A percentile compares a stretch with the other conserved stretches of the same genome.
These are phyloP conservation scores for Grosmannia huntii DNA, from an alignment of 2,329 filamentous ascomycete genomes.

Conservation along the genomic window DNA sequence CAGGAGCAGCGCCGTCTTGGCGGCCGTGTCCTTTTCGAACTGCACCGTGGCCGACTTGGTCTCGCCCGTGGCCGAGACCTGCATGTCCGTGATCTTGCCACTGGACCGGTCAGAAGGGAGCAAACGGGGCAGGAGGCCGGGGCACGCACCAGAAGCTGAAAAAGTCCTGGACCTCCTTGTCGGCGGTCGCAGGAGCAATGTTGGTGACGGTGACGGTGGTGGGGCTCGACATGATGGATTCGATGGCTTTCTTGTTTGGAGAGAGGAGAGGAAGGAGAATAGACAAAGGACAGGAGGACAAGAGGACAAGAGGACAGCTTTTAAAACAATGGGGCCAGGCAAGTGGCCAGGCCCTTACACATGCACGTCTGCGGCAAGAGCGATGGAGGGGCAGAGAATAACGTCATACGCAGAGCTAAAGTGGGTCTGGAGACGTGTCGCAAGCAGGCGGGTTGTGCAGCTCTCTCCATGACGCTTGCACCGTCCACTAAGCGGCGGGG, in stretches of 20 bases:
- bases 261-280: background rate
- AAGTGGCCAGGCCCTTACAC: background rate
- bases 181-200: conserved; percentile 68
- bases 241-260: background rate
- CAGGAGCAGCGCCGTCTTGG: conserved; percentile 90
- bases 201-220: conserved; percentile 57
- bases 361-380: background rate
- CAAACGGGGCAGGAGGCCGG: background rate
- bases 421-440: conserved; percentile 1
- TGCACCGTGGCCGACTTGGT: conserved; percentile 80
- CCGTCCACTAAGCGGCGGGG: background rate
- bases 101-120: conserved; percentile 27
- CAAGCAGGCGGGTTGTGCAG: background rate
- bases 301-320: background rate
- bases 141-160: conserved; percentile 78
- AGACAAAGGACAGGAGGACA: background rate
- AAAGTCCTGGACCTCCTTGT: conserved; percentile 90
- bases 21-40: conserved; percentile 93
- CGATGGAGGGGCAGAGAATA: conserved; percentile 3
- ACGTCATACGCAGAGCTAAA: conserved; percentile 5
- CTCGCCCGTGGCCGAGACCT: conserved; percentile 56
- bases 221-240: conserved; percentile 11
- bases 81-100: conserved; percentile 80
- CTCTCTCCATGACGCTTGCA: too few species aligned
- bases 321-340: background rate